Base-by-base conservation (phyloP, 1,284 basidiomycete species). In the Naganishia sp. region DNA sequence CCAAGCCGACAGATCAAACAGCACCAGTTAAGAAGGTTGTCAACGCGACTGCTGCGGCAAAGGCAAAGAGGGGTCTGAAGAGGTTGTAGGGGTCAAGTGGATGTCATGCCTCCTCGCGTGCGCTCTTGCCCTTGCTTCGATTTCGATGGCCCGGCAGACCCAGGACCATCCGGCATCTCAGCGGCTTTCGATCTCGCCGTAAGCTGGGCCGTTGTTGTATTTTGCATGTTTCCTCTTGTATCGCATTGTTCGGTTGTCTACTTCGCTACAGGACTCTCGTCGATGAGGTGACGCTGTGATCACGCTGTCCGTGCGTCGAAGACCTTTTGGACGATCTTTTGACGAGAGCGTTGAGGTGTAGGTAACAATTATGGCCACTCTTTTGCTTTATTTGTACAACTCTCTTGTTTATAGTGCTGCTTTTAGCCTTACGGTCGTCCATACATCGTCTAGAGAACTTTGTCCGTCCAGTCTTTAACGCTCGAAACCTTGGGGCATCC, bases 391-490 rank as follows among this genome's bases (percentile, higher is more conserved):
- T 18, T 16, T 46, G 21, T 50, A 50, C 48, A 50, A 50, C 48
- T 25, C 11, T 36, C 21, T 36, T 36, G 36, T 36, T 36, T 36
- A 11, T 11, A 6, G 36, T 36, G 36, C 36, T 36, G 11, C 36
- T 36, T 6, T 36, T 21, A 36, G 36, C 36, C 11, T 36, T 36
- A 6, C 36, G 36, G 36, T 36, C 36, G 6, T 6, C 6, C 6
- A 36, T 36, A 11, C 6, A 36, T 36, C 25, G 31, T 39, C 18
- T 70, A 77, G 23, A 75, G 64, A 39, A 71, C 65, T 65, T 72
- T 71, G 36, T 73, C 68, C 25, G 73, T 74, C 86, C 86, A 87
- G 5, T 87, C 84, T 28, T 81, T 80, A 3, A 87, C 86, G 49
- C 83, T 80, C 52, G 77, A 82, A 16, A 81, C 71, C 63, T 74